Conservation (phyloP, 768 basidiomycete species). For the Tephrocybe sp. region DNA sequence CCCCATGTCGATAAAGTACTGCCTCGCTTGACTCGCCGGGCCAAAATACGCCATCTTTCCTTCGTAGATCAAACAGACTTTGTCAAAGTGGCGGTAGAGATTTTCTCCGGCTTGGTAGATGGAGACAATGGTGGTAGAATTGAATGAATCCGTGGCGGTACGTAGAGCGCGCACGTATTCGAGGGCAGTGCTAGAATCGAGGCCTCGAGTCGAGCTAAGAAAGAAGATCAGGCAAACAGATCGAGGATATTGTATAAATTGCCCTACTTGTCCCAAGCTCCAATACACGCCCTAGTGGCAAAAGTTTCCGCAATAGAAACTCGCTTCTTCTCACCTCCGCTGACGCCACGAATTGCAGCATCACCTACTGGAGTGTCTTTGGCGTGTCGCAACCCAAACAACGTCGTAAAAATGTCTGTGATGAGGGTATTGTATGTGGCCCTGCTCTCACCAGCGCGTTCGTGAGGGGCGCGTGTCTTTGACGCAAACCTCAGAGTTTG, state of each 20-base stretch:
- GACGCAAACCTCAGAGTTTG: slow-evolving; percentile 73
- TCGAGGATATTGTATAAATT: not conserved
- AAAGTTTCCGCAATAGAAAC: slow-evolving; percentile 68
- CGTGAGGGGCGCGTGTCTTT: slow-evolving; percentile 63
- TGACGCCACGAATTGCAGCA: slow-evolving; percentile 56
- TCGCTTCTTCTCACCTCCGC: slow-evolving; percentile 56
- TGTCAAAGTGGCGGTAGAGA: slow-evolving; percentile 69
- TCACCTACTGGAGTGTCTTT: slow-evolving; percentile 66
- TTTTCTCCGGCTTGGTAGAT: slow-evolving; percentile 84
- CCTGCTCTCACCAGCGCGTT: slow-evolving; percentile 45
- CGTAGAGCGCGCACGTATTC: slow-evolving; percentile 72
- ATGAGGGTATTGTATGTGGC: slow-evolving; percentile 39
- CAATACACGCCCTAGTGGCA: slow-evolving; percentile 54
- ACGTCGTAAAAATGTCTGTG: slow-evolving; percentile 58
- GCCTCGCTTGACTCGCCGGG: slow-evolving; percentile 57
- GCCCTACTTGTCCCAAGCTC: slow-evolving; percentile 32
- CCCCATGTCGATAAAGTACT: slow-evolving; percentile 72
- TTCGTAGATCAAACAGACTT: slow-evolving; percentile 77
- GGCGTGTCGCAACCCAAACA: slow-evolving; percentile 79
- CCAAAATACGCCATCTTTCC: slow-evolving; percentile 79
- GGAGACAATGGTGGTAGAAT: slow-evolving; percentile 66
- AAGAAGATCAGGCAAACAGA: not conserved
- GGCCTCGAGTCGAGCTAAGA: slow-evolving; percentile 60
- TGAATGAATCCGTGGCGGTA: slow-evolving; percentile 55
- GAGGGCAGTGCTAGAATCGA: slow-evolving; percentile 70